Evolutionary conservation across 2,329 filamentous ascomycete species (phyloP).

Genomic region (Pseudopithomyces maydicus): DNA sequence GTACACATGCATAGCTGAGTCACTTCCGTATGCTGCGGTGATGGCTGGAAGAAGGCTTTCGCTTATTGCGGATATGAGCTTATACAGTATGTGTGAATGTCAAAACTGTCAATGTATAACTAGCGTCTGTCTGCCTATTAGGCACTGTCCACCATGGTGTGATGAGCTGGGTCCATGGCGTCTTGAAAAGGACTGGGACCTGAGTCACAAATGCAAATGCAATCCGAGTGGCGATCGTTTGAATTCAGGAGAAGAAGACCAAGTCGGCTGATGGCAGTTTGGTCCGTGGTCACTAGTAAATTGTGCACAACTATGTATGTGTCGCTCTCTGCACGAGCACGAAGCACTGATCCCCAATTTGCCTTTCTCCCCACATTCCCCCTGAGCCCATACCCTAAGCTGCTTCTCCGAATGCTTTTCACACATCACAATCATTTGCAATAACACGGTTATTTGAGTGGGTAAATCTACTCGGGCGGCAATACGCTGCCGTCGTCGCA

Average conservation of each 20-base stretch:
- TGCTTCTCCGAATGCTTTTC: not conserved
- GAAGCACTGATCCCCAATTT: too few relatives aligned
- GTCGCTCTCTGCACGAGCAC: too few relatives aligned
- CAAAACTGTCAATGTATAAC: not conserved
- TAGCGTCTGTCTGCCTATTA: not conserved
- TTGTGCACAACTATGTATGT: not conserved
- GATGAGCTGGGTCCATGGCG: not conserved
- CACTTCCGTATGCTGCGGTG: too few relatives aligned
- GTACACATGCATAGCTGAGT: too few relatives aligned
- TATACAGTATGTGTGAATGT: not conserved
- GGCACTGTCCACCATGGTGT: not conserved
- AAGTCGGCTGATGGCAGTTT: not conserved
- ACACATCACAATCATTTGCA: not conserved
- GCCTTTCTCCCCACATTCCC: too few relatives aligned
- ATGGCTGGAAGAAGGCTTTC: too few relatives aligned
- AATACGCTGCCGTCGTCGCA: conserved; percentile 31
- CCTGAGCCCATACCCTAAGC: not conserved
- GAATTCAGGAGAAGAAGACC: not conserved
- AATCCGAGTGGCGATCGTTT: not conserved
- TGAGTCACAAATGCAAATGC: not conserved
- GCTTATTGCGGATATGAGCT: too few relatives aligned
- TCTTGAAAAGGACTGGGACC: conserved; percentile 1
- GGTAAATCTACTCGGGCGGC: conserved; percentile 39
- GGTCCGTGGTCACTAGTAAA: not conserved
- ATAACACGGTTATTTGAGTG: conserved; percentile 30